Base-by-base conservation (phyloP, 164 flowering plant genomes). In the Nelumbo lutea region DNA sequence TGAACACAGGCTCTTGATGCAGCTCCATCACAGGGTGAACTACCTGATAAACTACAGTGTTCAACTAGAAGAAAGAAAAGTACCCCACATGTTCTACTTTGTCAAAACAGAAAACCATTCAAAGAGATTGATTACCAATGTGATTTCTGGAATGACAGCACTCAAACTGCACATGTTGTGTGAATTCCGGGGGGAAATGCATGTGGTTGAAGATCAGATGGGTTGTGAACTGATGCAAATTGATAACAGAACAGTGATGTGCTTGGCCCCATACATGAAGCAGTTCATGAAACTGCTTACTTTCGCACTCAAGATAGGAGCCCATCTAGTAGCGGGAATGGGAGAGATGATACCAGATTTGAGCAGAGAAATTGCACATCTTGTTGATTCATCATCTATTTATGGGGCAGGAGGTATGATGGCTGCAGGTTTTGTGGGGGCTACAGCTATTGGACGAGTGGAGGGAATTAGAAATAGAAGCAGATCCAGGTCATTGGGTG, bases 331-430 rank as follows among this genome's bases (percentile, higher is more conserved):
- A 51, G 87, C 80, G 48, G 98, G 99, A 9, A 86, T 95, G 96
- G 99, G 97, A 65, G 82, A 84, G 62, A 76, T 95, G 96, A 95
- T 95, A 79, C 98, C 99, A 2, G 97, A 95, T 70, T 77, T 92
- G 80, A 84, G 98, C 80, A 71, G 83, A 61, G 98, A 83, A 80
- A 84, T 93, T 46, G 90, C 90, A 6, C 93, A 84, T 72, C 78
- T 92, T 13, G 77, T 81, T 9, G 86, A 81, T 15, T 82, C 94
- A 41, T 82, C 93, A 9, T 66, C 84, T 13, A 40, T 85, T 42
- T 74, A 67, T 64, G 97, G 96, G 1, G 95, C 91, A 62, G 90
- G 88, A 1, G 93, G 85, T 4, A 83, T 79, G 10, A 42, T 77
- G 5, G 93, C 85, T 10, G 97, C 91, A 0, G 97, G 91, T 3